Base-by-base conservation (phyloP, 768 basidiomycete species). In the Macrolepiota fuliginosa region DNA sequence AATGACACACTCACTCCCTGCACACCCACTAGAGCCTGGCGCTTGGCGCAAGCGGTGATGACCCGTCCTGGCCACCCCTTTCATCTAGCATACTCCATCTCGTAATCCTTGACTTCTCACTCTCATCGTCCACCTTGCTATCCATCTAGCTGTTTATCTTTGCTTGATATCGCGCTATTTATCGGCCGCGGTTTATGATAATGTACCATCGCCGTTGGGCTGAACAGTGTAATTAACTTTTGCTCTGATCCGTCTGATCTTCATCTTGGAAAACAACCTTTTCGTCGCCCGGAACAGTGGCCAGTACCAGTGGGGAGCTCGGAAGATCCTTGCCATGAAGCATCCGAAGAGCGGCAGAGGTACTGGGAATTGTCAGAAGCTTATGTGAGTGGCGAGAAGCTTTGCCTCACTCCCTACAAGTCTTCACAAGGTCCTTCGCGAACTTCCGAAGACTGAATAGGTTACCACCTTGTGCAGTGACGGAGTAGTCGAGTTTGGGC, bases 301-400 rank as follows among this genome's bases (percentile, higher is more conserved):
- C 24, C n/a, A 49, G 24, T 24, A 24, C 22, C 25, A 25, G 17
- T 49, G 54, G 37, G 49, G 45, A 61, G 13, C 13, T 27, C n/a
- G 27, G 39, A 22, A n/a, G 50, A 40, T 53, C 50, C 45, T 29
- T 54, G 45, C 42, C 53, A 54, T 53, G 25, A 51, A 40, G 35
- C 35, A n/a, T 54, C 46, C 45, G 45, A 55, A 13, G 49, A 55
- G 46, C 19, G 60, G 42, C 46, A 13, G 53, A 22, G 24, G 60
- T 49, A 46, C 54, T 55, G 53, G 36, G 60, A 61, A 55, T 50
- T 17, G 37, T 52, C 32, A 49, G 46, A 45, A 53, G 51, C 51
- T 46, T 46, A 52, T 42, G 58, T 45, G 53, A 50, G 25, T 47
- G 27, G 24, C 53, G 53, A 61, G 60, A 61, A 61, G 53, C 60